A percentile compares a stretch with the other conserved stretches of the same genome.
Conservation (phyloP, 495 filamentous ascomycete species). For the Penicillium angulare region DNA sequence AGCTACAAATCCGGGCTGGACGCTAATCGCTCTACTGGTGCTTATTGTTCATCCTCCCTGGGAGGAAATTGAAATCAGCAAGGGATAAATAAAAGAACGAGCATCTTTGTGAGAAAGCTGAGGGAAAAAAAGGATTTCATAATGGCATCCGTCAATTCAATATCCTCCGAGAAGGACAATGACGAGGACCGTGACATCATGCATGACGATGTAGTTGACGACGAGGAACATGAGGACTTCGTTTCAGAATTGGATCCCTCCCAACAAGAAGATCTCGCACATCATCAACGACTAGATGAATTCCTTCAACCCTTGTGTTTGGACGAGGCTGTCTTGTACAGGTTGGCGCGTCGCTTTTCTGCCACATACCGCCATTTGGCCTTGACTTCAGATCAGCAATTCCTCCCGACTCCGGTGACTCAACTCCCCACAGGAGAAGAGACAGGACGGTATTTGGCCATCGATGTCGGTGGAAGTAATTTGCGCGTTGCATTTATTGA, state of each 20-base stretch:
- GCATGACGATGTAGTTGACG: slow-evolving; percentile 40
- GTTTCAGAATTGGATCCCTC: slow-evolving; percentile 31
- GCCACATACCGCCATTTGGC: slow-evolving; percentile 62
- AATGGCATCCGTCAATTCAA: slow-evolving; percentile 33
- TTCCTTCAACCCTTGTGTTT: slow-evolving; percentile 41
- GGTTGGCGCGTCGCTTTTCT: slow-evolving; percentile 61
- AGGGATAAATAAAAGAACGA: too few relatives aligned
- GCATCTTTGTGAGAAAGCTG: too few relatives aligned
- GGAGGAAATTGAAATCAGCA: too few relatives aligned
- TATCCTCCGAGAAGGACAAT: slow-evolving; percentile 28
- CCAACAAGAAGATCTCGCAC: slow-evolving; percentile 31
- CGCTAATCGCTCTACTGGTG: background rate
- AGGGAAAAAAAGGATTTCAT: too few relatives aligned
- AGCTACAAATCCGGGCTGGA: background rate
- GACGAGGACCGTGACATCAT: slow-evolving; percentile 38
- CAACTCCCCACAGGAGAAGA: slow-evolving; percentile 62
- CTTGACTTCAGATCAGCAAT: slow-evolving; percentile 65
- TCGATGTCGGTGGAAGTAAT: slow-evolving; percentile 82
- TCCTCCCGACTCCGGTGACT: slow-evolving; percentile 77
- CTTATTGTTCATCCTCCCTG: too few relatives aligned
- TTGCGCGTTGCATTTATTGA: slow-evolving; percentile 77
- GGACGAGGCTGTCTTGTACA: slow-evolving; percentile 50
- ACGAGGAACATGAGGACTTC: slow-evolving; percentile 39
- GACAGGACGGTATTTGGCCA: slow-evolving; percentile 69
- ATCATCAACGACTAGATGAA: slow-evolving; percentile 33